Evolutionary conservation across 768 basidiomycete genomes (phyloP).

Genomic region (Lactarius trivialis): DNA sequence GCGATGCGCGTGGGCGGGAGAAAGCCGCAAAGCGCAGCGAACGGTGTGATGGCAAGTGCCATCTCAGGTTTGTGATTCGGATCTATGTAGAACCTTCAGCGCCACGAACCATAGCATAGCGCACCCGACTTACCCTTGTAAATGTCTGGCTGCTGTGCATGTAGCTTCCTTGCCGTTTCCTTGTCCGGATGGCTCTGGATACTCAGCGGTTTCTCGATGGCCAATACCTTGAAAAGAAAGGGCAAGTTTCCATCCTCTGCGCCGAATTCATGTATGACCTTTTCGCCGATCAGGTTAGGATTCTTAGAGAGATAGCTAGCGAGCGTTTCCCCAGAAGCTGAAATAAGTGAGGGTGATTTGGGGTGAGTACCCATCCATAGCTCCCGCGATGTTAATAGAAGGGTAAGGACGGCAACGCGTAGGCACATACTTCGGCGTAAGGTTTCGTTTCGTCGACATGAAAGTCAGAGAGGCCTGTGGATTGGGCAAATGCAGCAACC

Average conservation of each 20-base stretch:
- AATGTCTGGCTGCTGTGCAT: constrained; percentile 54
- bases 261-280: constrained; percentile 26
- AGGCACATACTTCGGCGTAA: constrained; percentile 79
- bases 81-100: constrained; percentile 42
- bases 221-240: constrained; percentile 88
- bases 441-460: constrained; percentile 61
- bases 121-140: constrained; percentile 70
- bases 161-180: constrained; percentile 52
- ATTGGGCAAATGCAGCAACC: constrained; percentile 78
- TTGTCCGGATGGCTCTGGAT: constrained; percentile 94
- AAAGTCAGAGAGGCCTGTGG: constrained; percentile 58
- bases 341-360: constrained; percentile 53
- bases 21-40: constrained; percentile 90
- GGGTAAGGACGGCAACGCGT: not conserved
- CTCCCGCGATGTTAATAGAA: constrained; percentile 35
- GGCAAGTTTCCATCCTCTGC: constrained; percentile 66
- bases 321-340: constrained; percentile 40
- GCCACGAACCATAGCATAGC: constrained; percentile 1
- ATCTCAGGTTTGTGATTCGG: constrained; percentile 98
- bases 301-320: constrained; percentile 57
- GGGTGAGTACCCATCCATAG: constrained; percentile 99
- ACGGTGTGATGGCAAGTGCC: constrained; percentile 92
- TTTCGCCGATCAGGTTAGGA: constrained; percentile 50
- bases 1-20: constrained; percentile 72
- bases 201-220: constrained; percentile 82